Percentiles rank a stretch among this genome's conserved stretches.
Conservation (phyloP, 1,139 yeast species). For the Suhomyces bokatorum region DNA sequence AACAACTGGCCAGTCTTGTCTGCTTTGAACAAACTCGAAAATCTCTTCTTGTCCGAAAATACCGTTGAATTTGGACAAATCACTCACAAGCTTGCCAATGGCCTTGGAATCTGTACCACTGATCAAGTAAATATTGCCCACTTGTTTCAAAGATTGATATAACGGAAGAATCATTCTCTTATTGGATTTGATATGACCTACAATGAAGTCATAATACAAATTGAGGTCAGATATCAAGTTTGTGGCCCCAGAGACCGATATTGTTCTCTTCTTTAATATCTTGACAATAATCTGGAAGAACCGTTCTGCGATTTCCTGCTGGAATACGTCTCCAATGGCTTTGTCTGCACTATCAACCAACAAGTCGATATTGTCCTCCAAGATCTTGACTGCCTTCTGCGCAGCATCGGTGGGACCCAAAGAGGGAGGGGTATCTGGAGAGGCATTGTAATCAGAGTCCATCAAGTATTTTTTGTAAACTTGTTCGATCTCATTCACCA, state of each 20-base stretch:
- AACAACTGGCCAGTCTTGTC: conserved; percentile 83
- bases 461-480: conserved; percentile 30
- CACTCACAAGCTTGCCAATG: conserved; percentile 80
- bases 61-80: conserved; percentile 83
- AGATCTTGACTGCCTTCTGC: conserved; percentile 54
- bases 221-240: conserved; percentile 75
- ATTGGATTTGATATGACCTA: conserved; percentile 52
- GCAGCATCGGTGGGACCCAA: conserved; percentile 76
- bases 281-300: conserved; percentile 78
- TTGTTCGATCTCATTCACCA: conserved; percentile 69
- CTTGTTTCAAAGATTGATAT: conserved; percentile 77
- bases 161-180: conserved; percentile 74
- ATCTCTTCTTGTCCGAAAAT: conserved; percentile 90
- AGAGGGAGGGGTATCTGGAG: conserved; percentile 10
- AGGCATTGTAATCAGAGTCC: conserved; percentile 39
- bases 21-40: conserved; percentile 83
- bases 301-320: conserved; percentile 89
- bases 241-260: conserved; percentile 82
- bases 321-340: conserved; percentile 85
- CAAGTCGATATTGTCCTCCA: conserved; percentile 73
- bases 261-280: conserved; percentile 62
- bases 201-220: conserved; percentile 69
- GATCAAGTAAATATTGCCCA: conserved; percentile 79
- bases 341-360: conserved; percentile 85
- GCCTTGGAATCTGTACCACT: conserved; percentile 79